phyloP scores from a whole-genome alignment of 2,329 filamentous ascomycete species.

The Colletotrichum cordylinicola region DNA sequence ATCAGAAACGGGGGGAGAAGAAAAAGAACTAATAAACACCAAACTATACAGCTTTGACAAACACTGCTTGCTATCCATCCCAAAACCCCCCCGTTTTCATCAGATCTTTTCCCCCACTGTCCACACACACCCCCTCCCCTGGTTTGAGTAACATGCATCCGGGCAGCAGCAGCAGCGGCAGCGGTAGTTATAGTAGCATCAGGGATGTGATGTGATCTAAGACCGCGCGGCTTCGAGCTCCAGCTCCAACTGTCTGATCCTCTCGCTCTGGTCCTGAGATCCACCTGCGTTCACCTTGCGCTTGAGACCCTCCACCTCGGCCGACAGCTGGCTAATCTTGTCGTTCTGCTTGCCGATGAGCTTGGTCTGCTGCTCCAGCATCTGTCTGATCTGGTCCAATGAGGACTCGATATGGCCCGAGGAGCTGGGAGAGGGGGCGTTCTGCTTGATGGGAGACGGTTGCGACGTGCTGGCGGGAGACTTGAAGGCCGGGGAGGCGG shows the following conservation, averaged over 20 bases:
- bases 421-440: slow-evolving; percentile 29
- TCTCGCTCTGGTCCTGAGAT: slow-evolving; percentile 68
- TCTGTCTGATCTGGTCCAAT: slow-evolving; percentile 77
- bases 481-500: slow-evolving; percentile 36
- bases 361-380: slow-evolving; percentile 79
- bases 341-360: slow-evolving; percentile 79
- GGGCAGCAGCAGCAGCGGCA: neutral
- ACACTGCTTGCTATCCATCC: slow-evolving; percentile 23
- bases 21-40: slow-evolving; percentile 2
- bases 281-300: slow-evolving; percentile 66
- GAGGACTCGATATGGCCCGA: slow-evolving; percentile 61
- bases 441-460: slow-evolving; percentile 20
- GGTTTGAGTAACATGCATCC: neutral
- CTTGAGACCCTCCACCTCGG: slow-evolving; percentile 83
- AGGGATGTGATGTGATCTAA: slow-evolving; percentile 32
- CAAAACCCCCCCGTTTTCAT: slow-evolving; percentile 7
- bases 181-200: neutral
- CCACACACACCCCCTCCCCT: neutral
- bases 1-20: neutral
- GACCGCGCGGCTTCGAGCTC: slow-evolving; percentile 70
- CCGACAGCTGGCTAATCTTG: slow-evolving; percentile 73
- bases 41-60: slow-evolving; percentile 19
- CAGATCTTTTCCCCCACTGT: slow-evolving; percentile 1
- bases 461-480: slow-evolving; percentile 13
- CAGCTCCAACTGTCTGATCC: slow-evolving; percentile 71